Evolutionary conservation across 2,329 filamentous ascomycete species (phyloP), one percentile per base, ranked within the genome.

Genomic region (Fusarium austroafricanum): DNA sequence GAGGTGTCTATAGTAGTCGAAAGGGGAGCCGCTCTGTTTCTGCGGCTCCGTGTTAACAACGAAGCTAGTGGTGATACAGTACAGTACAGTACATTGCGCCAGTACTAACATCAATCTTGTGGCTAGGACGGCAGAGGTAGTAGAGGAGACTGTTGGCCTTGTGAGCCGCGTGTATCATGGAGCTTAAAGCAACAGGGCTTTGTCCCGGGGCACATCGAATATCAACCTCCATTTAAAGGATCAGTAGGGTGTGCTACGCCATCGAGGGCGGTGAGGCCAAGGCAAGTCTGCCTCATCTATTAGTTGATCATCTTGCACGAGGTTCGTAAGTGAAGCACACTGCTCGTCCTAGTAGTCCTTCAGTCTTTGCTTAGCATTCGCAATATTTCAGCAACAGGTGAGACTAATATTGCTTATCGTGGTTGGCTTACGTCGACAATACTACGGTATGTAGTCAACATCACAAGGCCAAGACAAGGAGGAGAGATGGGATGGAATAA

Each of bases 11-110:
- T 33, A 44, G n/a, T 56, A 40, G 50, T 66, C 58, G 60, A 57
- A 68, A 53, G 46, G 54, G 53, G 43, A 56, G 54, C 55, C 60
- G 47, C 44, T 49, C 61, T 62, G 55, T 60, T 33, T 49, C 54
- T 65, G 68, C 71, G 69, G 71, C 67, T 73, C 71, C 71, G 71
- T 61, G 50, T 44, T 50, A 20, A 28, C 10, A 45, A 29, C 18
- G 8, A 28, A 46, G 18, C 31, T 61, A 46, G 46, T 44, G 56
- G 46, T 31, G 39, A 23, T n/a, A n/a, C n/a, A n/a, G n/a, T n/a
- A n/a, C n/a, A n/a, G n/a, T n/a, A n/a, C n/a, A n/a, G 42, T 6
- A 23, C 21, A 23, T 23, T 23, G 21, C 21, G 21, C 21, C 21
- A 61, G 37, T 39, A 51, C 51, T 51, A 66, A 40, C 31, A 55